phyloP scores from a whole-genome alignment of 73 alveolate genomes.

The Blepharisma japonicum region DNA sequence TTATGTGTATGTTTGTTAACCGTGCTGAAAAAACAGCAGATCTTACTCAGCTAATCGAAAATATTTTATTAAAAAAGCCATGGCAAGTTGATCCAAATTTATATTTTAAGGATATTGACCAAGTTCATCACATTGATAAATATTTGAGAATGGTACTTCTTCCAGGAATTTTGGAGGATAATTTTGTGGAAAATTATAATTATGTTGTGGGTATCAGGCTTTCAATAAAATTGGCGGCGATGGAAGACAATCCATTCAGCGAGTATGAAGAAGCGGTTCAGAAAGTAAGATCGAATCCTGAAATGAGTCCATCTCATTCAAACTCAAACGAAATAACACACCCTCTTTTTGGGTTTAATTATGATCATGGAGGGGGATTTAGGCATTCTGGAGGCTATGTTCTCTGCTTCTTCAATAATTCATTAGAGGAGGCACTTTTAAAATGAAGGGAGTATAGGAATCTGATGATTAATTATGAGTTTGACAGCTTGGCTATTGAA shows the following conservation, averaged over 20 bases:
- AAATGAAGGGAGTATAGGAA: not conserved
- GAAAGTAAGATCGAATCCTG: conserved; percentile 18
- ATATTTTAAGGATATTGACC: not conserved
- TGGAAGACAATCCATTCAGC: not conserved
- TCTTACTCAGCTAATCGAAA: not conserved
- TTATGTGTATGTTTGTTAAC: not conserved
- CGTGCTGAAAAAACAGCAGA: not conserved
- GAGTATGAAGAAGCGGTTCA: conserved; percentile 6
- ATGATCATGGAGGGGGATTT: conserved; percentile 42
- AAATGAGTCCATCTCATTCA: not conserved
- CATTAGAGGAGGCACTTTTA: conserved; percentile 15
- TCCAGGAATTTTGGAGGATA: not conserved
- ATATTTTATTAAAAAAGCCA: not conserved
- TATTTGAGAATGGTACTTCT: not conserved
- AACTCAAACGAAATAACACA: conserved; percentile 9
- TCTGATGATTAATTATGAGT: not conserved
- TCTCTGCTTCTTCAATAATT: conserved; percentile 25
- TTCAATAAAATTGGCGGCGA: conserved; percentile 30
- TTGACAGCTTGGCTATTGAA: not conserved
- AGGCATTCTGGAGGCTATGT: conserved; percentile 48
- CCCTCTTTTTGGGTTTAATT: conserved; percentile 22
- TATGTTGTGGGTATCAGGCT: conserved; percentile 54
- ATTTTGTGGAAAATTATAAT: conserved; percentile 24
- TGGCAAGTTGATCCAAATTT: not conserved
- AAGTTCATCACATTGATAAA: not conserved